Evolutionary conservation across 2,329 filamentous ascomycete genomes (phyloP).

Genomic region (Trichoderma semiorbis): DNA sequence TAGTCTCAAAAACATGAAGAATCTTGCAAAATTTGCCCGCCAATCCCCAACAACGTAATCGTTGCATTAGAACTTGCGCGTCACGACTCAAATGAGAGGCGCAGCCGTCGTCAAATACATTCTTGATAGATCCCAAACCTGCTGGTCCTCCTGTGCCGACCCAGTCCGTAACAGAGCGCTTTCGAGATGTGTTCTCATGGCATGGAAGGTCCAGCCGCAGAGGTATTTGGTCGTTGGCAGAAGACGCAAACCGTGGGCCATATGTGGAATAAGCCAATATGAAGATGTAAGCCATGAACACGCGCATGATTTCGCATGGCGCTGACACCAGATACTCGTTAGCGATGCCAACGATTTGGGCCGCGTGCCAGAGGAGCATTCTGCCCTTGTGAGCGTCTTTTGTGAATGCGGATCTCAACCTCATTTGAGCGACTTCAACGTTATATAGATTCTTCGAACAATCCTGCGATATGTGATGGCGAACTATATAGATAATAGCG

Average conservation of each 20-base stretch:
- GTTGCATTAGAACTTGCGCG: background rate
- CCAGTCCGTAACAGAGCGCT: background rate
- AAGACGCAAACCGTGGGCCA: background rate
- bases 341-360: background rate
- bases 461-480: background rate
- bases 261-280: background rate
- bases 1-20: background rate
- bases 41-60: background rate
- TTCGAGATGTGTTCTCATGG: background rate
- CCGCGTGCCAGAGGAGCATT: background rate
- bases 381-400: background rate
- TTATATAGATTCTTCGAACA: background rate
- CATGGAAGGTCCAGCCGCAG: background rate
- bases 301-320: background rate
- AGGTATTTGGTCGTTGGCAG: background rate
- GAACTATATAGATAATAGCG: background rate
- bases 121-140: background rate
- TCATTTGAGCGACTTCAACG: background rate
- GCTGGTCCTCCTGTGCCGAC: background rate
- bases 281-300: background rate
- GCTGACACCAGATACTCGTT: background rate
- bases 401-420: background rate
- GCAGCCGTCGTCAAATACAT: background rate
- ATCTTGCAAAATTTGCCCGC: background rate
- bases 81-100: background rate